These are phyloP conservation scores for Agastache rugosa DNA, from an alignment of 257 asterid genomes.

Conservation along the genomic window DNA sequence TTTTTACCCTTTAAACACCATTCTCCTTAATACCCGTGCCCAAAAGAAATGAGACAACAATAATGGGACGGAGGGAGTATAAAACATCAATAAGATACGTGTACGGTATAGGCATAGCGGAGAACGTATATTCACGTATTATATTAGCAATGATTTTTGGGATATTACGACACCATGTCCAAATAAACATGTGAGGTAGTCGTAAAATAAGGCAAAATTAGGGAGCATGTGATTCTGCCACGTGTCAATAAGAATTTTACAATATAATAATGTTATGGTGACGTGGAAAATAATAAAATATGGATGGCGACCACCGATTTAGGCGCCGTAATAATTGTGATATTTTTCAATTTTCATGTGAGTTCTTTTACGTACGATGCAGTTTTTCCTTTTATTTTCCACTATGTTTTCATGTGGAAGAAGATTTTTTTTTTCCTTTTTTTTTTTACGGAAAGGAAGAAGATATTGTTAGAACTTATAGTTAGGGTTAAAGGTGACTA, in stretches of 20 bases:
- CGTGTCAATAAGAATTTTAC: slow-evolving; percentile 20
- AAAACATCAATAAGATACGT: not conserved
- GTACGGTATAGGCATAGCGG: not conserved
- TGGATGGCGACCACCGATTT: slow-evolving; percentile 34
- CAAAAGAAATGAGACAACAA: no score
- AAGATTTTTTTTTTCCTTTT: not conserved
- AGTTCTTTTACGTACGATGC: not conserved
- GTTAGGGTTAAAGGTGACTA: no score
- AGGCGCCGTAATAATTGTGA: slow-evolving; percentile 40
- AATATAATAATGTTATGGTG: slow-evolving; percentile 22
- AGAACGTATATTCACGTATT: slow-evolving; percentile 16
- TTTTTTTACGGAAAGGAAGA: no score
- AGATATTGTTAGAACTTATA: no score
- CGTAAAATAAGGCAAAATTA: slow-evolving; percentile 21
- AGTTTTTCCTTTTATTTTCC: not conserved
- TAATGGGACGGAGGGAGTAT: no score
- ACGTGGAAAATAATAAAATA: slow-evolving; percentile 41
- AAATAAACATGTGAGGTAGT: slow-evolving; percentile 44
- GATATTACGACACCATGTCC: slow-evolving; percentile 31
- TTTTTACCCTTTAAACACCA: no score
- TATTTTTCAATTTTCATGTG: slow-evolving; percentile 1
- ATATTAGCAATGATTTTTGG: slow-evolving; percentile 25
- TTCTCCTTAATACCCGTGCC: no score
- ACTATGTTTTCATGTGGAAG: not conserved
- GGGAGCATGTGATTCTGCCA: slow-evolving; percentile 30